Conservation (phyloP, 2,329 filamentous ascomycete species). For the Talaromyces rugulosus region DNA sequence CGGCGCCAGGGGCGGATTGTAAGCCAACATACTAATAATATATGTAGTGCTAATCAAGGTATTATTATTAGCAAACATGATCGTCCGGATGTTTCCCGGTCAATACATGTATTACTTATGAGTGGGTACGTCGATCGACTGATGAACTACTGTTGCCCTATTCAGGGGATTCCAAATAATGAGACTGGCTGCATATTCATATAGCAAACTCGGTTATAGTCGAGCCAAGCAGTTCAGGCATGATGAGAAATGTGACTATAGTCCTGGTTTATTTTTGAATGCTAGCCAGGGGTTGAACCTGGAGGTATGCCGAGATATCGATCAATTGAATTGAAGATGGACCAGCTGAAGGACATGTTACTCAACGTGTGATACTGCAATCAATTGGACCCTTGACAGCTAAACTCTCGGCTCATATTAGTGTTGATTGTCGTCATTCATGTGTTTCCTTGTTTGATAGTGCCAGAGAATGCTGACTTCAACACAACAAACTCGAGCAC, state of each 20-base stretch:
- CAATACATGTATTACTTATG: background rate
- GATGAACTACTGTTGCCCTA: background rate
- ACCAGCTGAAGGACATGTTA: background rate
- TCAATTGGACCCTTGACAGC: background rate
- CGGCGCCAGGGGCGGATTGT: background rate
- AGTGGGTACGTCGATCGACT: background rate
- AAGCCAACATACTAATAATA: background rate
- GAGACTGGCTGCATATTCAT: background rate
- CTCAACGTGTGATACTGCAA: background rate
- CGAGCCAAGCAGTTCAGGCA: background rate
- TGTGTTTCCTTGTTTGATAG: background rate
- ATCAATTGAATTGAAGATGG: background rate
- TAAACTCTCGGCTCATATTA: background rate
- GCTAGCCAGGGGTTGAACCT: too few relatives aligned
- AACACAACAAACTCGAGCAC: background rate
- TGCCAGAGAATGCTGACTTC: background rate
- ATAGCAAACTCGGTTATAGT: background rate
- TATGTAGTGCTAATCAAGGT: background rate
- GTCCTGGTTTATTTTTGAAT: background rate
- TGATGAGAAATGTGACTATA: background rate
- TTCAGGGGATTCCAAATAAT: background rate
- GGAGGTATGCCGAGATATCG: background rate
- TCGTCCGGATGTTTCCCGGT: background rate
- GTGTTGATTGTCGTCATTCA: background rate
- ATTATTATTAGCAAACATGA: background rate